Conservation (phyloP, 1,284 basidiomycete genomes). For the Ganoderma lingzhi region DNA sequence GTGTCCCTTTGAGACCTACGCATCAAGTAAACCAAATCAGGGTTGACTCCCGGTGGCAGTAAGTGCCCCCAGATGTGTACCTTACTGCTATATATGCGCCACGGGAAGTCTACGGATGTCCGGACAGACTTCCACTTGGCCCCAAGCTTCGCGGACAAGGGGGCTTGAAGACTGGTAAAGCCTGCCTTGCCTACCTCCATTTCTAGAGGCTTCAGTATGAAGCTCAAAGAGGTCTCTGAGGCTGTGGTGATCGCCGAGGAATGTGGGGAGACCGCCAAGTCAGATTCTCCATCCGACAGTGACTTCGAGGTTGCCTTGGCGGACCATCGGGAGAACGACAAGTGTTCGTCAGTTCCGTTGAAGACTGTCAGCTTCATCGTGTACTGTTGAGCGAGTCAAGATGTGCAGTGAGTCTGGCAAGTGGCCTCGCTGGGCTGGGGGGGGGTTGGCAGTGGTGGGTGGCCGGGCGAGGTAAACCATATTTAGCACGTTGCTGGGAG, state of each 20-base stretch:
- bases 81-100: constrained; percentile 61
- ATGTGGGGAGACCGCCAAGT: constrained; percentile 32
- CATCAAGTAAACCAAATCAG: neutral
- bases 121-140: constrained; percentile 52
- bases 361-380: constrained; percentile 34
- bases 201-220: neutral
- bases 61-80: constrained; percentile 44
- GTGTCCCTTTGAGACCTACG: constrained; percentile 41
- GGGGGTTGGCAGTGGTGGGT: neutral
- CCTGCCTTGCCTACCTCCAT: neutral
- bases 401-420: neutral
- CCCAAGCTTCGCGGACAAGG: constrained; percentile 31
- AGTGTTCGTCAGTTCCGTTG: constrained; percentile 31
- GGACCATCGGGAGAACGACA: constrained; percentile 1
- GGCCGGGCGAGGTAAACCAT: neutral
- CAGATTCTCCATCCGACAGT: constrained; percentile 23
- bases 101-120: constrained; percentile 55
- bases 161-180: neutral
- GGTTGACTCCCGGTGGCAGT: neutral
- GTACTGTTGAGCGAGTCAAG: neutral
- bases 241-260: constrained; percentile 34
- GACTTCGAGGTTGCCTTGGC: neutral
- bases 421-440: neutral
- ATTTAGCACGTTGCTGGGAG: constrained; percentile 5
- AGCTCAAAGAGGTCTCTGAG: constrained; percentile 32